These are phyloP conservation scores for Penicillium frequentans DNA, from an alignment of 2,329 filamentous ascomycete species.

Conservation along the genomic window DNA sequence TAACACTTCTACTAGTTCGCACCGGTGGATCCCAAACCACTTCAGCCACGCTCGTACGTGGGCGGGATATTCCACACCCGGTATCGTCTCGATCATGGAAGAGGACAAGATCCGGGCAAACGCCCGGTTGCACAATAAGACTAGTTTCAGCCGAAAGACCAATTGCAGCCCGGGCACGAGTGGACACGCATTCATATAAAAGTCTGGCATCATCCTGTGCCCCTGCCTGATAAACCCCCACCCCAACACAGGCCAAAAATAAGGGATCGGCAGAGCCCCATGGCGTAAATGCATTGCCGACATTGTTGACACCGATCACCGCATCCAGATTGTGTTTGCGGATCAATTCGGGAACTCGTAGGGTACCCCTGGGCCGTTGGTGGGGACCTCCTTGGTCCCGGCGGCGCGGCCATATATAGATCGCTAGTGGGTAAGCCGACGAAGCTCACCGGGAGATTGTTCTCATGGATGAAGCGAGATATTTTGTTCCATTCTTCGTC, in stretches of 20 bases:
- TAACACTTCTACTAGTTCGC: constrained; percentile 26
- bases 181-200: constrained; percentile 57
- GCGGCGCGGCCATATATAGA: constrained; percentile 67
- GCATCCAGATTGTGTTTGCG: constrained; percentile 57
- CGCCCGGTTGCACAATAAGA: constrained; percentile 11
- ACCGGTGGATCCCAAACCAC: constrained; percentile 40
- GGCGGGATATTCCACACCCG: constrained; percentile 27
- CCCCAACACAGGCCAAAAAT: constrained; percentile 60
- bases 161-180: constrained; percentile 40
- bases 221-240: constrained; percentile 68
- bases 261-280: constrained; percentile 68
- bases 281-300: constrained; percentile 74
- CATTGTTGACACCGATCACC: constrained; percentile 68
- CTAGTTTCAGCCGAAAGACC: constrained; percentile 20
- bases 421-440: constrained; percentile 71
- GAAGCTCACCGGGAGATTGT: constrained; percentile 61
- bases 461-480: constrained; percentile 46
- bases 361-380: constrained; percentile 56
- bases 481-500: constrained; percentile 53
- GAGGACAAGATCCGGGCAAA: constrained; percentile 23
- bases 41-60: constrained; percentile 34
- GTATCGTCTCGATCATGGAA: constrained; percentile 32
- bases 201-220: constrained; percentile 59
- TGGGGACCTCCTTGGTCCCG: constrained; percentile 12
- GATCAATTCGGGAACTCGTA: constrained; percentile 63